Base-by-base conservation (phyloP, 1,139 yeast genomes). In the Blastobotrys capitulatus region DNA sequence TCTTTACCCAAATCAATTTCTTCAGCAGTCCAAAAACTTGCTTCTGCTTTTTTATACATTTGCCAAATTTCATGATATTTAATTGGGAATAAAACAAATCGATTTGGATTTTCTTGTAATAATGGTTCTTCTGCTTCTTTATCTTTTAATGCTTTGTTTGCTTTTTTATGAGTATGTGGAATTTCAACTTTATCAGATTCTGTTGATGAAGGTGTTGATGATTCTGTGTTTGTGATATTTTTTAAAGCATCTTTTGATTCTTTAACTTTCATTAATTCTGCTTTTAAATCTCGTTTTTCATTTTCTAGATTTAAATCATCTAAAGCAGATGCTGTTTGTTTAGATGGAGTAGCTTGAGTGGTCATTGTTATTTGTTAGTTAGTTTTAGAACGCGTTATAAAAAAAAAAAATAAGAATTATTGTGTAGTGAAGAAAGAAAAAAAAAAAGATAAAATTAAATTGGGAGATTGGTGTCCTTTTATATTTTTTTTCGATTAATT, bases 1-100 rank as follows among this genome's bases (percentile, higher is more conserved):
- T 92, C 99, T 76, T 92, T 92, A 55, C 95, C 83, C 60, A 92
- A 78, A 70, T 92, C 99, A 60, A 94, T 89, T 74, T 92, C 99
- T 75, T 92, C 99, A 49, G 98, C 97, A 47, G 98, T 92, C 99
- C 99, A 92, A 79, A 92, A 92, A 12, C 97, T 88, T 22, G 98
- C 97, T 76, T 92, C 98, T 40, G 97, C 97, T 74, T 90, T 89
- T 77, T 92, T 92, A 75, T 92, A 92, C 79, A 95, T 92, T 70
- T 90, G 96, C 97, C 98, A 92, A 65, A 94, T 86, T 74, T 92
- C 97, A 68, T 90, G 94, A 75, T 89, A 94, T 73, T 87, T 86
- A 73, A 92, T 89, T 57, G 99, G 99, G 82, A 92, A 94, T 61
- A 92, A 75, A 50, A 92, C 98, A 66, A 89, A 92, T 66, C 98